Conservation (phyloP, 2,329 filamentous ascomycete species). For the Knoxdaviesia capensis region DNA sequence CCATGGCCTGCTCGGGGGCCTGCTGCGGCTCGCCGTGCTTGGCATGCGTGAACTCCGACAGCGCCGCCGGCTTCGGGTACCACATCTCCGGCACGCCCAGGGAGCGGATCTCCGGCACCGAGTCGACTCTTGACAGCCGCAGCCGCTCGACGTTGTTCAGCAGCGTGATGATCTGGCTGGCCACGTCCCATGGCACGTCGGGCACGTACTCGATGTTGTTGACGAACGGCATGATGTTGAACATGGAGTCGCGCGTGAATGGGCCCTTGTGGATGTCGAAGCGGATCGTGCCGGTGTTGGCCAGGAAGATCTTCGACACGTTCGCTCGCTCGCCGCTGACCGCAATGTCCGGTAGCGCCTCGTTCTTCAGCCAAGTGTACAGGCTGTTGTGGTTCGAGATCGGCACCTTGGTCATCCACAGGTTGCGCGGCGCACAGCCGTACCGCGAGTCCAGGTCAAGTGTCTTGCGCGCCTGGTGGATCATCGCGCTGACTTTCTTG, state of each 20-base stretch:
- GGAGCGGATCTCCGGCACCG: slow-evolving; percentile 20
- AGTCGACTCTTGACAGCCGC: slow-evolving; percentile 5
- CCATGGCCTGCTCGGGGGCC: background rate
- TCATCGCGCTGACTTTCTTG: slow-evolving; percentile 47
- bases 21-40: background rate
- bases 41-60: background rate
- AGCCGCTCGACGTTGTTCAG: slow-evolving; percentile 30
- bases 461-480: slow-evolving; percentile 45
- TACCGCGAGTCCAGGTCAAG: slow-evolving; percentile 53
- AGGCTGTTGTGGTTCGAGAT: slow-evolving; percentile 60
- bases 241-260: slow-evolving; percentile 77
- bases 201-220: slow-evolving; percentile 59
- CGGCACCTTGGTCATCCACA: slow-evolving; percentile 64
- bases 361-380: slow-evolving; percentile 58
- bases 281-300: slow-evolving; percentile 80
- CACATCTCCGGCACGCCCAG: slow-evolving; percentile 29
- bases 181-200: slow-evolving; percentile 61
- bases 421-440: slow-evolving; percentile 64
- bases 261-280: slow-evolving; percentile 90
- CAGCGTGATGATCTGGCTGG: slow-evolving; percentile 43
- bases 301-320: slow-evolving; percentile 48
- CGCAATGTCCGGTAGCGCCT: slow-evolving; percentile 52
- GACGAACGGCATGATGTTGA: slow-evolving; percentile 71
- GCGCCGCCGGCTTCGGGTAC: slow-evolving; percentile 3
- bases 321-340: slow-evolving; percentile 34